Conservation (phyloP, 2,329 filamentous ascomycete species). For the Penicillium janthinellum region DNA sequence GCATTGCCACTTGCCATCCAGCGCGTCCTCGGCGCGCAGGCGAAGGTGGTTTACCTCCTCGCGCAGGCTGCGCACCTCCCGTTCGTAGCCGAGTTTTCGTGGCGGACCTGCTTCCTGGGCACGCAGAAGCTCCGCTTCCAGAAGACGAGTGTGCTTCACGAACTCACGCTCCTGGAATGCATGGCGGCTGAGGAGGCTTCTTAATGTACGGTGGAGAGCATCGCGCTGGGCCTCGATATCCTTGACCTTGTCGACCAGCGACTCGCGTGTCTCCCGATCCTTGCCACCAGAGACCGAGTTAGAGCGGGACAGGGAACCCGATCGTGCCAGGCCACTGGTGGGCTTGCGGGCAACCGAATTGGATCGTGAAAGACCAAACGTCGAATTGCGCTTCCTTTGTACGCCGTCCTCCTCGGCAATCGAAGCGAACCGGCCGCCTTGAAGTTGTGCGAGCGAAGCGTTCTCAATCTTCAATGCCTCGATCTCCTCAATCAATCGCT, state of each 20-base stretch:
- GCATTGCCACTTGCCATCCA: slow-evolving; percentile 94
- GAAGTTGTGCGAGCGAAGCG: slow-evolving; percentile 50
- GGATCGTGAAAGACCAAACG: slow-evolving; percentile 61
- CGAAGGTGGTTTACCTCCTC: slow-evolving; percentile 83
- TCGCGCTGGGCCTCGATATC: slow-evolving; percentile 93
- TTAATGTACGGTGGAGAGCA: slow-evolving; percentile 83
- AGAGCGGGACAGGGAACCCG: slow-evolving; percentile 61
- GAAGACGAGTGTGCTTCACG: slow-evolving; percentile 72
- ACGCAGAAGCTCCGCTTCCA: slow-evolving; percentile 77
- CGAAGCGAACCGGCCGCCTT: slow-evolving; percentile 56
- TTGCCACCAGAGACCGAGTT: slow-evolving; percentile 52
- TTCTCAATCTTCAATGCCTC: slow-evolving; percentile 62
- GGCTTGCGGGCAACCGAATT: slow-evolving; percentile 65
- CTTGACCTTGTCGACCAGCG: slow-evolving; percentile 76
- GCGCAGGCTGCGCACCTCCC: slow-evolving; percentile 76
- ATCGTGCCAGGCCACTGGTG: slow-evolving; percentile 42
- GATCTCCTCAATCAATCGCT: slow-evolving; percentile 84
- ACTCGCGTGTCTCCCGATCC: slow-evolving; percentile 65
- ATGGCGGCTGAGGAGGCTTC: slow-evolving; percentile 81
- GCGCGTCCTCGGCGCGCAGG: slow-evolving; percentile 84
- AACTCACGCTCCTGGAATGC: slow-evolving; percentile 82
- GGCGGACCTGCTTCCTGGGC: slow-evolving; percentile 67
- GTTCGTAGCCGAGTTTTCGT: slow-evolving; percentile 76
- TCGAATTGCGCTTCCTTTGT: slow-evolving; percentile 48
- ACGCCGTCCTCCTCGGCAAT: slow-evolving; percentile 61